phyloP scores from a whole-genome alignment of 805 yeast species.

The Barnettozyma salicaria region DNA sequence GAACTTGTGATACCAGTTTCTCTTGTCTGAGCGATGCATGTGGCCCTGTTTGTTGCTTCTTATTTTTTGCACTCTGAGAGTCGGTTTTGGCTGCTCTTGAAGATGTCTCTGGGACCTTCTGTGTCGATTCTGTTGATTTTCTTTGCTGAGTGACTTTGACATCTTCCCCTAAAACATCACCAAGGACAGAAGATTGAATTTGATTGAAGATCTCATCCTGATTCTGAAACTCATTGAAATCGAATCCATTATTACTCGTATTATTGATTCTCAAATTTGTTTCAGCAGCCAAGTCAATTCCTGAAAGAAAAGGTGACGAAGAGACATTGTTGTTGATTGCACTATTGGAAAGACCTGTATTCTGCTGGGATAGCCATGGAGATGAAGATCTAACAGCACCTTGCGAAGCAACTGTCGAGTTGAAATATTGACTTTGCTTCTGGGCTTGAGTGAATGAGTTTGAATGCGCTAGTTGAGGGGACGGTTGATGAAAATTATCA shows the following conservation, averaged over 20 bases:
- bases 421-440: slow-evolving; percentile 2
- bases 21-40: too few relatives aligned
- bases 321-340: too few relatives aligned
- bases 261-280: too few relatives aligned
- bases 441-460: neutral
- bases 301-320: slow-evolving; percentile 7
- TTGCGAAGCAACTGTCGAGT: too few relatives aligned
- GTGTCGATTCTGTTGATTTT: neutral
- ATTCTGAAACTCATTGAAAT: too few relatives aligned
- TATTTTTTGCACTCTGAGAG: too few relatives aligned
- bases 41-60: too few relatives aligned
- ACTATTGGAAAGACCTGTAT: too few relatives aligned
- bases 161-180: slow-evolving; percentile 29
- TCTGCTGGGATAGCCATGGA: slow-evolving; percentile 7
- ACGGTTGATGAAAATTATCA: slow-evolving; percentile 6
- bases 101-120: slow-evolving; percentile 4
- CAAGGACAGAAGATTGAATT: slow-evolving; percentile 36
- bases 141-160: slow-evolving; percentile 2
- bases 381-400: slow-evolving; percentile 6
- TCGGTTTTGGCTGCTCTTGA: slow-evolving; percentile 2
- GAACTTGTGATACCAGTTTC: slow-evolving; percentile 2
- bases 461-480: slow-evolving; percentile 2
- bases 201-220: slow-evolving; percentile 33
- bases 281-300: slow-evolving; percentile 2
- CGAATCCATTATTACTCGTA: slow-evolving; percentile 6